Percentiles rank a stretch among this genome's conserved stretches.
Evolutionary conservation across 2,329 filamentous ascomycete species (phyloP).

Genomic region (Clarireedia monteithiana): DNA sequence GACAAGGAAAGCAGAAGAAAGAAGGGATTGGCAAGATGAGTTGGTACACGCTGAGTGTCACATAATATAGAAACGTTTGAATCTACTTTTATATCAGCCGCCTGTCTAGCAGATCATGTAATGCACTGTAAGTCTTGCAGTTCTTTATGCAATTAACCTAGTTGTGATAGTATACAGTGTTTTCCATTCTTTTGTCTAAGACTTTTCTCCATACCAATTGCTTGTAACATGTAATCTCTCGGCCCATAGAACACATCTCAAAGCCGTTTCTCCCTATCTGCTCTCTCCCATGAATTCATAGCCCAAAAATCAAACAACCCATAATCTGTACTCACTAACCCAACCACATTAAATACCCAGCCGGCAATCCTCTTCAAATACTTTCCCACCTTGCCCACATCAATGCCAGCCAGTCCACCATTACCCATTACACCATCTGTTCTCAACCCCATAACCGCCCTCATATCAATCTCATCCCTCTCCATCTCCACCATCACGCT

Average conservation of each 20-base stretch:
- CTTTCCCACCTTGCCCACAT: neutral
- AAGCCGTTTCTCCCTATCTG: neutral
- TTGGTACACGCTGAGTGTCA: no score
- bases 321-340: neutral
- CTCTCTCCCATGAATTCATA: neutral
- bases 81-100: no score
- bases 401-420: neutral
- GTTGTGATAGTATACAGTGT: no score
- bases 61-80: no score
- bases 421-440: neutral
- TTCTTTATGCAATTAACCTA: no score
- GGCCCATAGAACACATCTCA: no score
- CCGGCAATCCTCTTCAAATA: neutral
- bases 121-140: no score
- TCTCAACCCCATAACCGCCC: neutral
- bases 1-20: neutral
- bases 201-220: no score
- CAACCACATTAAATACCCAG: neutral
- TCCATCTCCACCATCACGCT: neutral
- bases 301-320: neutral
- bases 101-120: no score
- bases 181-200: no score
- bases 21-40: no score
- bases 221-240: no score
- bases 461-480: conserved; percentile 1